Evolutionary conservation across 2,329 filamentous ascomycete genomes (phyloP).

Genomic region (Botryotinia globosa): DNA sequence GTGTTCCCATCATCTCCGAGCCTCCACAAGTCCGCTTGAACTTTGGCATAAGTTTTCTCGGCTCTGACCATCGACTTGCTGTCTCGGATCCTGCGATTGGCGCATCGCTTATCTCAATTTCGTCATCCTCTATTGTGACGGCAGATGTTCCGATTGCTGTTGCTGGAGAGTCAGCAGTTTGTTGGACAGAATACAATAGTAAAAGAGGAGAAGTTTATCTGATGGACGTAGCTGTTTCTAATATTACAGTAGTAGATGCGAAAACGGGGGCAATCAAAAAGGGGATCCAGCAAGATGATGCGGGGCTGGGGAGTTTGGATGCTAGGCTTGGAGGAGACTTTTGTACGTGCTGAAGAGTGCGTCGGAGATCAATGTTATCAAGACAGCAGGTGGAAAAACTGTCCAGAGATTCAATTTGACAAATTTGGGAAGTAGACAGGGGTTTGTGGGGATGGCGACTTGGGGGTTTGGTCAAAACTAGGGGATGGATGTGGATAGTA

Average conservation of each 20-base stretch:
- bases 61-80: slow-evolving; percentile 18
- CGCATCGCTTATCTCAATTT: slow-evolving; percentile 23
- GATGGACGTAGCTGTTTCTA: slow-evolving; percentile 19
- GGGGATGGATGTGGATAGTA: no score
- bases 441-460: slow-evolving; percentile 26
- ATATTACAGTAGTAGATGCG: slow-evolving; percentile 24
- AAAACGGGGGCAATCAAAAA: slow-evolving; percentile 20
- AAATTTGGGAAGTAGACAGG: slow-evolving; percentile 22
- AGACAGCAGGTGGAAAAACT: slow-evolving; percentile 1
- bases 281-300: neutral
- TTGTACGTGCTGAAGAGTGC: slow-evolving; percentile 23
- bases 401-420: slow-evolving; percentile 25
- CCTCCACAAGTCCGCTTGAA: slow-evolving; percentile 21
- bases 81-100: slow-evolving; percentile 25
- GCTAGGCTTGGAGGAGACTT: slow-evolving; percentile 19
- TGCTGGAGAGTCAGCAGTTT: slow-evolving; percentile 22
- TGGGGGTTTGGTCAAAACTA: slow-evolving; percentile 9
- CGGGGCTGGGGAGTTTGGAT: slow-evolving; percentile 22
- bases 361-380: slow-evolving; percentile 17
- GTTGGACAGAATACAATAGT: slow-evolving; percentile 24
- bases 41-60: slow-evolving; percentile 25
- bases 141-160: slow-evolving; percentile 17
- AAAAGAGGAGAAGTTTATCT: slow-evolving; percentile 22
- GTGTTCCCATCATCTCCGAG: slow-evolving; percentile 16
- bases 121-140: slow-evolving; percentile 4